phyloP scores from a whole-genome alignment of 2,329 filamentous ascomycete species.

The Botryosphaeria dothidea region DNA sequence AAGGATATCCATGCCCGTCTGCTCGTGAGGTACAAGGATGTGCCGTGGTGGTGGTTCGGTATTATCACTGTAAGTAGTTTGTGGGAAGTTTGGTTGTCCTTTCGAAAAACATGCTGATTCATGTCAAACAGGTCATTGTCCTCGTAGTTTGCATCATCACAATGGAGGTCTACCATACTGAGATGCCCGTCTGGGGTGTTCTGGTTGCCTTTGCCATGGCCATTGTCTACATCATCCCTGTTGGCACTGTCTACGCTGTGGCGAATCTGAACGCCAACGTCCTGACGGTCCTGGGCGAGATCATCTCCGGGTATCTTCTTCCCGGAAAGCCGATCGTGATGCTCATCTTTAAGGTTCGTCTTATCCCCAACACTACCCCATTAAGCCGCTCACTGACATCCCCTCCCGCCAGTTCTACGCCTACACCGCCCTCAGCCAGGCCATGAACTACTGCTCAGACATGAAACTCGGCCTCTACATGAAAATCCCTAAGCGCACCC shows the following conservation, averaged over 20 bases:
- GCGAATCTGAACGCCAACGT: slow-evolving; percentile 18
- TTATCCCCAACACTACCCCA: neutral
- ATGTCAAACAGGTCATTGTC: neutral
- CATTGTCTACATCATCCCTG: slow-evolving; percentile 15
- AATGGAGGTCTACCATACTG: slow-evolving; percentile 24
- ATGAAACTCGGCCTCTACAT: slow-evolving; percentile 20
- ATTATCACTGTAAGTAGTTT: slow-evolving; percentile 37
- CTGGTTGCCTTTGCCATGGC: slow-evolving; percentile 16
- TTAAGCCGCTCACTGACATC: no score
- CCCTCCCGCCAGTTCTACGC: slow-evolving; percentile 20
- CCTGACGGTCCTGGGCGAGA: slow-evolving; percentile 54
- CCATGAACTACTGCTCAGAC: slow-evolving; percentile 18
- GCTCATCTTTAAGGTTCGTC: slow-evolving; percentile 17
- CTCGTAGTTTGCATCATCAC: slow-evolving; percentile 45
- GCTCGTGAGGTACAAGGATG: slow-evolving; percentile 58
- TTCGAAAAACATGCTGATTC: no score
- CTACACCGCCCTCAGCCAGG: slow-evolving; percentile 16
- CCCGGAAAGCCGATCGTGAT: slow-evolving; percentile 18
- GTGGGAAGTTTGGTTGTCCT: no score
- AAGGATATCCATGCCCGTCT: slow-evolving; percentile 45
- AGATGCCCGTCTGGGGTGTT: slow-evolving; percentile 18
- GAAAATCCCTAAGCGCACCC: slow-evolving; percentile 17
- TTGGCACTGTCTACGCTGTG: slow-evolving; percentile 17
- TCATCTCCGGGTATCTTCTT: slow-evolving; percentile 61
- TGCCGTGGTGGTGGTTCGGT: slow-evolving; percentile 60